Evolutionary conservation across 1,139 yeast species (phyloP).

Genomic region (Geotrichum bryndzae): DNA sequence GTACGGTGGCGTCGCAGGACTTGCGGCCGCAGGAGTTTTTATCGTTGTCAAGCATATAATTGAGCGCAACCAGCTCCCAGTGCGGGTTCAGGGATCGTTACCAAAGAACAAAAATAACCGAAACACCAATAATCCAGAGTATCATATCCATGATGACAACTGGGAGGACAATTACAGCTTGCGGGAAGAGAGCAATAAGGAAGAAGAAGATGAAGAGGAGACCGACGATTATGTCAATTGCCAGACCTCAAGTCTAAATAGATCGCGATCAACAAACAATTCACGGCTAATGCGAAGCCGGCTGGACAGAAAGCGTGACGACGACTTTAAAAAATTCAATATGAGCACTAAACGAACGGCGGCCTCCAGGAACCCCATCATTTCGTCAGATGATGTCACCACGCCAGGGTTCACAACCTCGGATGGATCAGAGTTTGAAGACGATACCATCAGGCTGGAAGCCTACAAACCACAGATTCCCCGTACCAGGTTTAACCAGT

Average conservation of each 20-base stretch:
- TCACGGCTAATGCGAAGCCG: neutral
- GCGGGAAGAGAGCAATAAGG: constrained; percentile 6
- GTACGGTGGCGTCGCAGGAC: neutral
- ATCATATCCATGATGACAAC: neutral
- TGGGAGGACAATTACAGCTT: neutral
- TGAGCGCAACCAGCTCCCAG: neutral
- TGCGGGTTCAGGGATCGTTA: neutral
- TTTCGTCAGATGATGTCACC: neutral
- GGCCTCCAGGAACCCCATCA: neutral
- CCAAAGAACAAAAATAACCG: neutral
- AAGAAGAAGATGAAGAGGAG: constrained; percentile 26
- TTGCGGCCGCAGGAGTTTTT: neutral
- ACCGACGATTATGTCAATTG: neutral
- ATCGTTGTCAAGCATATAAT: neutral
- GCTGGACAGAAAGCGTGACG: neutral
- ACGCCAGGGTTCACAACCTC: neutral
- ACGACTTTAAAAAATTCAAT: neutral
- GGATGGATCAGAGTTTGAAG: neutral
- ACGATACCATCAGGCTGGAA: neutral
- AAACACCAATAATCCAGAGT: neutral
- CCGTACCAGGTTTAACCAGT: neutral
- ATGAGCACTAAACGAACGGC: neutral
- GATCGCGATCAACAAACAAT: constrained; percentile 24
- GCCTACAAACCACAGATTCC: neutral
- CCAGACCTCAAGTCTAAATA: constrained; percentile 29